Percentiles rank a stretch among this genome's conserved stretches.
Conservation (phyloP, 352 stramenopile genomes). For the Phytophthora syringae region DNA sequence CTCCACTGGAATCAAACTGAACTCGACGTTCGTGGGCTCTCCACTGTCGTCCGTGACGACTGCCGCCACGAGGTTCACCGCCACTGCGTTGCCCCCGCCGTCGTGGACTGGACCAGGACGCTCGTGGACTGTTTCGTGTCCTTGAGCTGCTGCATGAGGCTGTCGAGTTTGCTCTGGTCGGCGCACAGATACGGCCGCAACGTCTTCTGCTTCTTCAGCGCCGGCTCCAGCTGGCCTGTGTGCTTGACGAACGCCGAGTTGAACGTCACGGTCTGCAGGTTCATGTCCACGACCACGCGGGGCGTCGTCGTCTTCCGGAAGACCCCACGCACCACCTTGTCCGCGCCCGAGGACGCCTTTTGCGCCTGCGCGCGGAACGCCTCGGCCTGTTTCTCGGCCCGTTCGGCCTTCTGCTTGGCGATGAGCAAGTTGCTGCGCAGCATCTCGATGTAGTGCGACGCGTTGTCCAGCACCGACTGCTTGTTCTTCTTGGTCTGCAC, state of each 20-base stretch:
- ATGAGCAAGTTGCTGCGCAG: conserved; percentile 65
- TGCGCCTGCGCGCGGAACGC: conserved; percentile 48
- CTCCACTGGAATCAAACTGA: conserved; percentile 59
- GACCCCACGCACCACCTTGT: conserved; percentile 45
- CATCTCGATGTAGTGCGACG: conserved; percentile 75
- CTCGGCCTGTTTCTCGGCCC: conserved; percentile 60
- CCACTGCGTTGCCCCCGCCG: conserved; percentile 30
- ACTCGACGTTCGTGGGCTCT: conserved; percentile 68
- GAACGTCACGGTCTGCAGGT: conserved; percentile 61
- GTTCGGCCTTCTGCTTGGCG: conserved; percentile 65
- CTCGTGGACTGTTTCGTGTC: conserved; percentile 54
- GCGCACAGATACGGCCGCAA: conserved; percentile 57
- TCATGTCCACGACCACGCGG: conserved; percentile 60
- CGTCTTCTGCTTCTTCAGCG: conserved; percentile 68
- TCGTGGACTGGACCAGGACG: conserved; percentile 39
- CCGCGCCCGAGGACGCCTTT: conserved; percentile 35
- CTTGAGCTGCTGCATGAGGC: conserved; percentile 51
- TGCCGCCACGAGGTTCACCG: conserved; percentile 57
- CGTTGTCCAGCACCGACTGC: conserved; percentile 77
- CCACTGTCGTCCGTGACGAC: conserved; percentile 54
- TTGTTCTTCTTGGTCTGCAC: conserved; percentile 87
- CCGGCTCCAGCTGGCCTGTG: conserved; percentile 50
- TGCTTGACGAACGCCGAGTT: conserved; percentile 68
- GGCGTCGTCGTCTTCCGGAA: conserved; percentile 74
- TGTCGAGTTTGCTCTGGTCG: conserved; percentile 50